Percentiles rank a stretch among this genome's conserved stretches.
phyloP scores from a whole-genome alignment of 2,329 filamentous ascomycete species.

The Delphinella strobiligena region DNA sequence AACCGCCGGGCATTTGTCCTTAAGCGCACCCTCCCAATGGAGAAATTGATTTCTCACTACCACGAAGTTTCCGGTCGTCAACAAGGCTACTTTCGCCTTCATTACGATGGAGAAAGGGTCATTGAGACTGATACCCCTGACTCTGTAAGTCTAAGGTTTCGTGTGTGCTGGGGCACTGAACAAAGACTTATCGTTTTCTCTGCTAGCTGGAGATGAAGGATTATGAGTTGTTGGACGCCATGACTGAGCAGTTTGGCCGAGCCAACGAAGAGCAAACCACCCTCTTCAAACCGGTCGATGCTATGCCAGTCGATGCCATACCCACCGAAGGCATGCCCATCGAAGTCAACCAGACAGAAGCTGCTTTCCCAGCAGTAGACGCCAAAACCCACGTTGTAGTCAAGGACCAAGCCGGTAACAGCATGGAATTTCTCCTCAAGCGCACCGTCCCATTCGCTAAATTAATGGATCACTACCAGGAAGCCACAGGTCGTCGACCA shows the following conservation, averaged over 20 bases:
- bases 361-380: neutral
- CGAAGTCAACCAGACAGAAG: neutral
- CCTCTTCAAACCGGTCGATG: neutral
- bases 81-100: constrained; percentile 1
- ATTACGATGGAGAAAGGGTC: constrained; percentile 2
- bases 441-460: neutral
- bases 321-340: neutral
- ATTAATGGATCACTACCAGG: neutral
- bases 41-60: constrained; percentile 3
- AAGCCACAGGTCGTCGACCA: neutral
- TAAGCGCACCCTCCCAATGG: constrained; percentile 4
- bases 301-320: neutral
- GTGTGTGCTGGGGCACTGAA: neutral
- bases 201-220: constrained; percentile 3
- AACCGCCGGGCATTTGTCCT: constrained; percentile 2
- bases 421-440: neutral
- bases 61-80: constrained; percentile 1
- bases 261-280: neutral
- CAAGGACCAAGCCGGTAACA: neutral
- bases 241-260: constrained; percentile 6
- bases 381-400: neutral
- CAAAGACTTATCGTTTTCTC: neutral
- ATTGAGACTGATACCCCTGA: neutral
- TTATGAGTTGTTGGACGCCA: constrained; percentile 5
- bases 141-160: neutral